phyloP scores from a whole-genome alignment of 768 basidiomycete genomes.

The Agaricus blazei region DNA sequence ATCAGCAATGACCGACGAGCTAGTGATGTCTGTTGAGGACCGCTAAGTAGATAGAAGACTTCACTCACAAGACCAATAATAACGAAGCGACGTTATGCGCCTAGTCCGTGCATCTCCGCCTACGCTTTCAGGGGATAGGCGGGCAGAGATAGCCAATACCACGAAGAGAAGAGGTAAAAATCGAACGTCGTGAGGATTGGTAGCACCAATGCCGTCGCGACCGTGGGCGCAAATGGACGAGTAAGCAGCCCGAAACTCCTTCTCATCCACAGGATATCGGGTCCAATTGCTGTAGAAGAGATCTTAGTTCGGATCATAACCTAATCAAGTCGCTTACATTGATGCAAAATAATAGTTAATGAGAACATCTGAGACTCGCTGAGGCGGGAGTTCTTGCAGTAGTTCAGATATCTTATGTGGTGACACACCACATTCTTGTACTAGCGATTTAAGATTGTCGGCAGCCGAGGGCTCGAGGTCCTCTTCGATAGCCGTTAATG shows the following conservation, averaged over 20 bases:
- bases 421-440: slow-evolving; percentile 89
- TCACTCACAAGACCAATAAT: slow-evolving; percentile 92
- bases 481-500: slow-evolving; percentile 29
- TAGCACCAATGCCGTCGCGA: slow-evolving; percentile 49
- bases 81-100: slow-evolving; percentile 77
- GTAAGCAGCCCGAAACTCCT: slow-evolving; percentile 72
- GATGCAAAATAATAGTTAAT: slow-evolving; percentile 77
- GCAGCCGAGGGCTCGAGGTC: slow-evolving; percentile 55
- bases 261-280: slow-evolving; percentile 85
- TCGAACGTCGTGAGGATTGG: slow-evolving; percentile 72
- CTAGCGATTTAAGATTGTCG: slow-evolving; percentile 79
- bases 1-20: slow-evolving; percentile 86
- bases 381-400: slow-evolving; percentile 81
- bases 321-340: slow-evolving; percentile 42
- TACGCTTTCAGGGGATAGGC: slow-evolving; percentile 81
- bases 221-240: slow-evolving; percentile 58
- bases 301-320: slow-evolving; percentile 8
- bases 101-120: slow-evolving; percentile 74
- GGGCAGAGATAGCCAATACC: slow-evolving; percentile 80
- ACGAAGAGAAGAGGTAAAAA: slow-evolving; percentile 93
- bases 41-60: not conserved
- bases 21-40: slow-evolving; percentile 23
- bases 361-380: slow-evolving; percentile 67
- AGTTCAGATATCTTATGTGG: slow-evolving; percentile 90
- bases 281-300: slow-evolving; percentile 76